phyloP scores from a whole-genome alignment of 2,329 filamentous ascomycete species.

The Parastagonospora avenae region DNA sequence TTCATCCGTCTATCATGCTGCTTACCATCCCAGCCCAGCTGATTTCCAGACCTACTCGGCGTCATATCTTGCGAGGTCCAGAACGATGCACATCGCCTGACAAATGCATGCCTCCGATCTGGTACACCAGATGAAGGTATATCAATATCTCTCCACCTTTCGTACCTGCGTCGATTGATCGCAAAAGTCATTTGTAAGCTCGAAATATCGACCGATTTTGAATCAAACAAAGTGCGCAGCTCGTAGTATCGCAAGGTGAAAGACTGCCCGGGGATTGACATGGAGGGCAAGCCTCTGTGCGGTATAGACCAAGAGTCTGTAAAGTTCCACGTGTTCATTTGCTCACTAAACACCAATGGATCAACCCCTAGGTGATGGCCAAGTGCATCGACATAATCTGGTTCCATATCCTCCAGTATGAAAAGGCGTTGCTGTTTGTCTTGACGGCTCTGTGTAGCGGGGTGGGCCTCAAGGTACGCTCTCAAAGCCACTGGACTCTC shows the following conservation, averaged over 20 bases:
- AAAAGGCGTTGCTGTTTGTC: constrained; percentile 13
- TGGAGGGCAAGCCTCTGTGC: constrained; percentile 20
- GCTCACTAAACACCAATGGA: constrained; percentile 25
- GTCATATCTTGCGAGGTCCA: constrained; percentile 13
- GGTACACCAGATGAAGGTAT: constrained; percentile 7
- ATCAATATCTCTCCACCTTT: constrained; percentile 24
- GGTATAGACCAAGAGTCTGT: constrained; percentile 22
- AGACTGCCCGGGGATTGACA: constrained; percentile 13
- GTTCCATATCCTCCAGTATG: constrained; percentile 28
- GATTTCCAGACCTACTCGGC: too few relatives aligned
- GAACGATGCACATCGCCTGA: constrained; percentile 24
- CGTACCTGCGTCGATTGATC: constrained; percentile 20
- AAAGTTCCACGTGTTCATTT: constrained; percentile 32
- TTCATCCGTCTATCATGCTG: too few relatives aligned
- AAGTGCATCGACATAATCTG: constrained; percentile 21
- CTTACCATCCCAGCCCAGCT: constrained; percentile 3
- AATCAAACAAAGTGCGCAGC: constrained; percentile 17
- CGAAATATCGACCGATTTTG: background rate
- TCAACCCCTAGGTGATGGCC: constrained; percentile 20
- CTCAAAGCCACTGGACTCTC: background rate
- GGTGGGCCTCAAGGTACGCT: background rate
- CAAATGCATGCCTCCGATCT: constrained; percentile 17
- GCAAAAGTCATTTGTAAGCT: constrained; percentile 21
- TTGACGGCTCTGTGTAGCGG: background rate
- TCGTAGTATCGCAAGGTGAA: constrained; percentile 27